Conservation (phyloP, 2,329 filamentous ascomycete species). For the Coleophoma eucalyptorum region DNA sequence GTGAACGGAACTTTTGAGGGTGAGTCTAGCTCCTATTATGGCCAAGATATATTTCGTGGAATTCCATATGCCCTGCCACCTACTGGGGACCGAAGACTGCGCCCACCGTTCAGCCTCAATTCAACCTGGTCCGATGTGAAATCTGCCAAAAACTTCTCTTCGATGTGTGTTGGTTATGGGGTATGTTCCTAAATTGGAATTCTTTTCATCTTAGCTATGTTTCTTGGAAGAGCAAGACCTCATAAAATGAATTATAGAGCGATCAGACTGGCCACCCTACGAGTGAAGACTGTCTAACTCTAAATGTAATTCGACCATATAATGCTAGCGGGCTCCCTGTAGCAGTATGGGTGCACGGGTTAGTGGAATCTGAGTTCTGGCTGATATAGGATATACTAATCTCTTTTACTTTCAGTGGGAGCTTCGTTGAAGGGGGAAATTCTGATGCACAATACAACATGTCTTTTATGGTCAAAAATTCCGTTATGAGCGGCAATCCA, state of each 20-base stretch:
- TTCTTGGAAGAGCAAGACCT: neutral
- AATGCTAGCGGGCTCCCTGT: neutral
- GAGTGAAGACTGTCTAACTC: conserved; percentile 3
- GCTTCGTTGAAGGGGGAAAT: neutral
- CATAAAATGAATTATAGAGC: neutral
- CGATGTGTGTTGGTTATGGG: conserved; percentile 1
- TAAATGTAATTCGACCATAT: conserved; percentile 1
- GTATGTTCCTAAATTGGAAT: neutral
- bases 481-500: neutral
- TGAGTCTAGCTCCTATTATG: neutral
- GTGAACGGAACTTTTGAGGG: conserved; percentile 2
- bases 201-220: neutral
- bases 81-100: neutral
- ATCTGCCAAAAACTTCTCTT: neutral
- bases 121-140: neutral
- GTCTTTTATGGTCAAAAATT: conserved; percentile 1
- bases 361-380: no score
- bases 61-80: conserved; percentile 4
- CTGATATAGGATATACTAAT: no score
- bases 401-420: neutral
- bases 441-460: neutral
- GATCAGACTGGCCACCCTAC: neutral
- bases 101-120: neutral
- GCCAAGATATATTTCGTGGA: conserved; percentile 3
- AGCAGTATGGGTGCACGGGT: neutral